Evolutionary conservation across 2,329 filamentous ascomycete genomes (phyloP).

Genomic region (Penicillium sumatraense): DNA sequence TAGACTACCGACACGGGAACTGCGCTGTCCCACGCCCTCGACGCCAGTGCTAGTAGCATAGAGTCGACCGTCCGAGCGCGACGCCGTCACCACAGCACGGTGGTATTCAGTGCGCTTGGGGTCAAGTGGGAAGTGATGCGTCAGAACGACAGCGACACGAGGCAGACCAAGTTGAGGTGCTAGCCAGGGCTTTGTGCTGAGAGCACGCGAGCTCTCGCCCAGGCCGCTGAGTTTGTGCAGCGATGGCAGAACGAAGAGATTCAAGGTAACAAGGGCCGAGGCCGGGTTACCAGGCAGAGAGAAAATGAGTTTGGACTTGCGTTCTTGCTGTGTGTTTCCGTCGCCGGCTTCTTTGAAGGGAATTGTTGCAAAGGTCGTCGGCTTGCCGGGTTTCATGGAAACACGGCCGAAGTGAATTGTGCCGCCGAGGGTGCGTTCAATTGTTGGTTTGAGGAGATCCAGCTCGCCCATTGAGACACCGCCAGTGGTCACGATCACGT

Average conservation of each 20-base stretch:
- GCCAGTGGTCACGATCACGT: slow-evolving; percentile 88
- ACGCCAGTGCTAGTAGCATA: slow-evolving; percentile 82
- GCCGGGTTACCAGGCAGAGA: slow-evolving; percentile 93
- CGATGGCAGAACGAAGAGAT: slow-evolving; percentile 89
- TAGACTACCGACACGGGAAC: slow-evolving; percentile 85
- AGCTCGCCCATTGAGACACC: slow-evolving; percentile 98
- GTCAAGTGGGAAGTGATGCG: slow-evolving; percentile 76
- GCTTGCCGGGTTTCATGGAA: slow-evolving; percentile 97
- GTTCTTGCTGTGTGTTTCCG: slow-evolving; percentile 52
- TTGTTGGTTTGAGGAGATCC: slow-evolving; percentile 93
- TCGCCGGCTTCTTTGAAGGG: slow-evolving; percentile 59
- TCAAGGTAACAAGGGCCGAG: slow-evolving; percentile 87
- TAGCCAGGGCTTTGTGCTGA: slow-evolving; percentile 43
- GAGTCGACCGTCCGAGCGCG: slow-evolving; percentile 66
- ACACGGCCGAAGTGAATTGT: slow-evolving; percentile 97
- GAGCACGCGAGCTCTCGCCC: slow-evolving; percentile 27
- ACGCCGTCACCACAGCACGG: slow-evolving; percentile 73
- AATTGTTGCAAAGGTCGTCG: slow-evolving; percentile 93
- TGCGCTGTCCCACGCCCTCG: slow-evolving; percentile 66
- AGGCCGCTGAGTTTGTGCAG: slow-evolving; percentile 78
- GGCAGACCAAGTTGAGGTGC: slow-evolving; percentile 69
- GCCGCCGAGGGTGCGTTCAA: slow-evolving; percentile 86
- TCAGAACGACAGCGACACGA: slow-evolving; percentile 70
- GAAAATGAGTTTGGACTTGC: slow-evolving; percentile 75
- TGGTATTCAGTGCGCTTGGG: slow-evolving; percentile 84